Evolutionary conservation across 2,329 filamentous ascomycete species (phyloP), one percentile per base, ranked within the genome.

Genomic region (Claviceps sp.): DNA sequence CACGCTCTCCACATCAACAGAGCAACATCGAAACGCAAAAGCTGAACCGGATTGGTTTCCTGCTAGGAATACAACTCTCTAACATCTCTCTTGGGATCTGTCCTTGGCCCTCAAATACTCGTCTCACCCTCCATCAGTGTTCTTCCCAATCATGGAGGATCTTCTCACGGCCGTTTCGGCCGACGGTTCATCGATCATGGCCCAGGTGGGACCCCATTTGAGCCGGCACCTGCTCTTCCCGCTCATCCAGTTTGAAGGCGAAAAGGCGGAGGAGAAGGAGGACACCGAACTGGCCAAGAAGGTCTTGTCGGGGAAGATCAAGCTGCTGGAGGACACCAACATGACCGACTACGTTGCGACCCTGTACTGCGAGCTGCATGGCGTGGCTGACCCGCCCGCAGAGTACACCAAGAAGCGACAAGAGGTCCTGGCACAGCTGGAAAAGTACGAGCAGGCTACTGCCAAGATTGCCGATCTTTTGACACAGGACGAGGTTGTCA

Each of bases 331-430:
- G 75, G 84, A 89, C 69, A 97, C 93, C 64, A 96, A 97, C 77
- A 98, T 98, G 93, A 93, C 86, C 63, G 93, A 98, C 71, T 98
- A 95, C 68, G 88, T 97, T 51, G 90, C 90, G 64, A 86, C 85
- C 64, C 75, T 98, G 59, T 88, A 95, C 77, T 86, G 86, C 67
- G 86, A 96, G 64, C 81, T 98, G 59, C 82, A 97, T 74, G 78
- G 83, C 61, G 80, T 88, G 57, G 77, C 85, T 54, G 79, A 87
- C 56, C 74, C 86, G 51, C 90, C 93, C 49, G 78, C 85, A 57
- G 89, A 96, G 70, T 97, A 90, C 69, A 80, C 82, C 61, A 83
- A 86, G 69, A 94, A 93, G 82, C 80, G 88, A 64, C 86, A 96
- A 68, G 84, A 90, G 66, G 90, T 97, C 55, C 74, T 97, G 62